phyloP scores from a whole-genome alignment of 176 grass and related monocot genomes.

The Triticum urartu region DNA sequence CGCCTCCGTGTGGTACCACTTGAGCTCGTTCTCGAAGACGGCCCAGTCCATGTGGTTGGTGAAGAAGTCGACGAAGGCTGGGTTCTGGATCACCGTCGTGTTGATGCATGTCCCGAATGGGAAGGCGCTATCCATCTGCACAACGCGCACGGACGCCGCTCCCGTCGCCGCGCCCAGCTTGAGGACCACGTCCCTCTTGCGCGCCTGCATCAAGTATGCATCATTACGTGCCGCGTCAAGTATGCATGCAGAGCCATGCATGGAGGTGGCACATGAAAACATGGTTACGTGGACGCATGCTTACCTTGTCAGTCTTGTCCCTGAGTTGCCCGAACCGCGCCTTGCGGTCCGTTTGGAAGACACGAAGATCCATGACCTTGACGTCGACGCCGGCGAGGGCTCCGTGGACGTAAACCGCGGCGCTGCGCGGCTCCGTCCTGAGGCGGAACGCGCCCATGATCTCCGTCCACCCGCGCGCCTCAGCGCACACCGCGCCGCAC shows the following conservation, averaged over 20 bases:
- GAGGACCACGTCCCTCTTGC: constrained; percentile 51
- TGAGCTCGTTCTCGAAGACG: constrained; percentile 80
- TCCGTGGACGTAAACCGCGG: constrained; percentile 36
- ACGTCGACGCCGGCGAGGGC: constrained; percentile 34
- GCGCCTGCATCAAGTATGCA: constrained; percentile 20
- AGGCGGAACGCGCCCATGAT: constrained; percentile 50
- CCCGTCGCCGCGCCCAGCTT: not conserved
- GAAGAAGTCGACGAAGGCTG: constrained; percentile 19
- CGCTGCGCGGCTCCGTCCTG: not conserved
- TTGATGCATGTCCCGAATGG: constrained; percentile 24
- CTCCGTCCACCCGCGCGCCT: constrained; percentile 31
- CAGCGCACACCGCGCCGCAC: constrained; percentile 25
- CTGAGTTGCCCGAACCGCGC: constrained; percentile 34
- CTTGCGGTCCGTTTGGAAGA: constrained; percentile 26
- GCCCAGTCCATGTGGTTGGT: constrained; percentile 61
- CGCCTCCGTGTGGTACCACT: constrained; percentile 50
- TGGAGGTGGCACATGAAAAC: not conserved
- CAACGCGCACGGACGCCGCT: not conserved
- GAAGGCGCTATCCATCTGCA: constrained; percentile 17
- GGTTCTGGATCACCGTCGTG: not conserved
- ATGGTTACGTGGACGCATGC: not conserved
- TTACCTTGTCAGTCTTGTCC: constrained; percentile 45
- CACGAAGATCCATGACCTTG: constrained; percentile 44
- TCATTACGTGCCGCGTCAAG: too few relatives aligned
- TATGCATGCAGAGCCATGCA: not conserved